Conservation (phyloP, 1,284 basidiomycete species). For the Ceratobasidium papillatum region DNA sequence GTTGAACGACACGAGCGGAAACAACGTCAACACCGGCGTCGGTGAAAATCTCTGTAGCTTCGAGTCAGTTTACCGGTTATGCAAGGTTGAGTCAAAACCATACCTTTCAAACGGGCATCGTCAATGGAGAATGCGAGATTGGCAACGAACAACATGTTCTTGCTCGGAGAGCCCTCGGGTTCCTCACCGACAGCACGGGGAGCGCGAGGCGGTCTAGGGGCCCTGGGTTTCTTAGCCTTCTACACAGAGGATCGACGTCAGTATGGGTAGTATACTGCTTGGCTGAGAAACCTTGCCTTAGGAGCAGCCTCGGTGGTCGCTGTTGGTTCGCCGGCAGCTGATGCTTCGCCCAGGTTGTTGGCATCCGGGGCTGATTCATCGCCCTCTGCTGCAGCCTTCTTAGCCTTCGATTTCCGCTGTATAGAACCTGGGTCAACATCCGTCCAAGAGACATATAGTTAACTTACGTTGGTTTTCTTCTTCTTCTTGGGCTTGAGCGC, state of each 20-base stretch:
- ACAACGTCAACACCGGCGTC: constrained; percentile 81
- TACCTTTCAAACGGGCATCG: constrained; percentile 59
- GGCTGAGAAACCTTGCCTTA: constrained; percentile 28
- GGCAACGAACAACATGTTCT: constrained; percentile 91
- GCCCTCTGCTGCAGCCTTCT: constrained; percentile 53
- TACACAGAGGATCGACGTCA: constrained; percentile 52
- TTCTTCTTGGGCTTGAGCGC: constrained; percentile 81
- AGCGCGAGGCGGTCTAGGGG: constrained; percentile 65
- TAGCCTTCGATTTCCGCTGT: constrained; percentile 55
- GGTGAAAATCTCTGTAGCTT: constrained; percentile 80
- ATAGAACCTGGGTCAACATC: constrained; percentile 35
- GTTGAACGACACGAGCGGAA: constrained; percentile 86
- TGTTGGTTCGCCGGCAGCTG: constrained; percentile 26
- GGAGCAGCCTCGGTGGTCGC: constrained; percentile 36
- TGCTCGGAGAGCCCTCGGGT: constrained; percentile 79
- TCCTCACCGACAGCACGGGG: constrained; percentile 76
- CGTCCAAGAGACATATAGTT: constrained; percentile 26
- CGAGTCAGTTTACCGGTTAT: background rate
- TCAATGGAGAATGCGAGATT: constrained; percentile 93
- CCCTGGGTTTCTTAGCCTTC: constrained; percentile 61
- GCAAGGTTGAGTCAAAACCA: background rate
- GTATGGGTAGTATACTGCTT: background rate
- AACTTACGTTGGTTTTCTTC: constrained; percentile 74
- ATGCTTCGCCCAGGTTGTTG: constrained; percentile 46
- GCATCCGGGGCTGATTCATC: constrained; percentile 52